Base-by-base conservation (phyloP, 192 early-diverging fungal species). In the Gonapodya prolifera region DNA sequence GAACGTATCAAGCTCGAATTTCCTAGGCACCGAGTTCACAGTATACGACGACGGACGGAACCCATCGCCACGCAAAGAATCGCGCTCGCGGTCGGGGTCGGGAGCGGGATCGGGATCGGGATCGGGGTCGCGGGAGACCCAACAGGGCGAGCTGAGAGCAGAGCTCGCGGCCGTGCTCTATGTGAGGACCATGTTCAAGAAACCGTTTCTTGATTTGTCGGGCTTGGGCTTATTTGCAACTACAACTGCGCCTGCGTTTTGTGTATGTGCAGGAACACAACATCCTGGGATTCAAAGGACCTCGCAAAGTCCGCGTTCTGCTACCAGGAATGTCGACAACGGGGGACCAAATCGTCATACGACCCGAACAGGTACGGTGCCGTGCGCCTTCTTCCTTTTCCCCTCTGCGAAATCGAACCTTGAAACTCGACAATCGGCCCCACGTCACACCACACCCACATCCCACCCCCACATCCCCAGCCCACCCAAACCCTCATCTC, bases 291-390 rank as follows among this genome's bases (percentile, higher is more conserved):
- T 87, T 92, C 76, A 93, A 93, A 80, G 97, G 96, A 0, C 97
- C 96, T 8, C 90, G 96, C 29, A 94, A 93, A 81, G 97, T 97
- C 92, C 92, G 92, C 0, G 90, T 94, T 1, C 76, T 97, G 31
- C 80, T 96, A 75, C 91, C 91, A 61, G 86, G 86, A 1, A 87
- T 95, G 85, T 89, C 84, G 16, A 80, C 80, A 33, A 83, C 86
- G 29, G 91, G 91, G 0, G 84, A 84, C 32, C 84, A 91, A 70
- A 83, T 83, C 0, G 84, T 86, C 45, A 80, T 84, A 30, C 78
- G 84, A 33, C 91, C 92, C 0, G 80, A 77, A 0, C 83, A 86
- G 33, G 88, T 90, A 82, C 80, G 69, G 16, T 75, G 0, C 70
- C 69, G 36, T 2, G 1, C 45, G 1, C 36, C 32, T n/a, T n/a